These are phyloP conservation scores for Lactarius akahatsu DNA, from an alignment of 768 basidiomycete species.

Conservation along the genomic window DNA sequence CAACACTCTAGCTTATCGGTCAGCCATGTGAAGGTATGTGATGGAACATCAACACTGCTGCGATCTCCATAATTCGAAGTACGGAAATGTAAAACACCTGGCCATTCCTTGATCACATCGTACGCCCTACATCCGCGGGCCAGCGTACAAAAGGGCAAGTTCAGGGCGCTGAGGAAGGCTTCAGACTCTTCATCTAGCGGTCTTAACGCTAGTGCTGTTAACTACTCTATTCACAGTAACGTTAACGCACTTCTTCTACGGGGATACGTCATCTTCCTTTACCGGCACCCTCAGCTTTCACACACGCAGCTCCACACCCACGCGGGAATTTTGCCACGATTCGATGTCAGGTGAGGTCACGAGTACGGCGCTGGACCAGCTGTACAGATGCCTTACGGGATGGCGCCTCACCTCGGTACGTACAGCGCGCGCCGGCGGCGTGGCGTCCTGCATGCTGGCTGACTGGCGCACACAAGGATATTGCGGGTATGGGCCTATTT, in stretches of 20 bases:
- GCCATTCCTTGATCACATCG: not conserved
- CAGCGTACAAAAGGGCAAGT: not conserved
- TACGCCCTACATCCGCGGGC: not conserved
- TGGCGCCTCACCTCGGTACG: conserved; percentile 13
- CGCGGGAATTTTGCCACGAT: too few relatives aligned
- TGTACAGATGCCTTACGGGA: not conserved
- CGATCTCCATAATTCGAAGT: not conserved
- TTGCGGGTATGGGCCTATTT: not conserved
- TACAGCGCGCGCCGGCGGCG: not conserved
- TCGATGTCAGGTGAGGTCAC: not conserved
- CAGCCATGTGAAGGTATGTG: not conserved
- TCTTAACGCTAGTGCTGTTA: not conserved
- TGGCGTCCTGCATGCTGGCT: too few relatives aligned
- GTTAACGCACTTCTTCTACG: too few relatives aligned
- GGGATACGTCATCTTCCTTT: not conserved
- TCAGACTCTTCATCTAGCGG: not conserved
- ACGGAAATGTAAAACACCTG: not conserved
- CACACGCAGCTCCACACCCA: not conserved
- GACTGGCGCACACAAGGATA: not conserved
- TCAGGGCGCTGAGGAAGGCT: not conserved
- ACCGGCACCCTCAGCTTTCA: not conserved
- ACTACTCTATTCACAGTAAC: not conserved
- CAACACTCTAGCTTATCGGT: too few relatives aligned
- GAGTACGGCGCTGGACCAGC: not conserved
- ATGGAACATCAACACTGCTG: not conserved